These are phyloP conservation scores for Apiotrichum siamense DNA, from an alignment of 1,284 basidiomycete species.

Conservation along the genomic window DNA sequence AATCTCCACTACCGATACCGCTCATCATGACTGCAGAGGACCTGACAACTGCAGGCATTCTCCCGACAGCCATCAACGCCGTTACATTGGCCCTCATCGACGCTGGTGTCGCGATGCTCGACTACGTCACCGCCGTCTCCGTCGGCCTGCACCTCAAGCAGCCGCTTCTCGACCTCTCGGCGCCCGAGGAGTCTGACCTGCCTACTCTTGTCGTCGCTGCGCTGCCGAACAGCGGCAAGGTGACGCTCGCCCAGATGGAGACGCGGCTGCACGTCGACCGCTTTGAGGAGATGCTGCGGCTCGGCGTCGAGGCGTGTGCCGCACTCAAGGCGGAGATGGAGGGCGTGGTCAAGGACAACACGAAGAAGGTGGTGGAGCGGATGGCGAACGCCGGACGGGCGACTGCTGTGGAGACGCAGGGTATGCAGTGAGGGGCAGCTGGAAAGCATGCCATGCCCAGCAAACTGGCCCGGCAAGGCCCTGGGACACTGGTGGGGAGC, in stretches of 20 bases:
- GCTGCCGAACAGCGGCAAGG: conserved; percentile 72
- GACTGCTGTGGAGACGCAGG: conserved; percentile 1
- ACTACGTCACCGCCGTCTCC: conserved; percentile 82
- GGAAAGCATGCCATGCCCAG: background rate
- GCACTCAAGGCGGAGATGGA: conserved; percentile 84
- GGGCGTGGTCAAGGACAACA: conserved; percentile 61
- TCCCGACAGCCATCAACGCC: conserved; percentile 92
- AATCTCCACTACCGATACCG: too few species aligned
- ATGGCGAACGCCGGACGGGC: conserved; percentile 20
- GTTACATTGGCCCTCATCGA: conserved; percentile 85
- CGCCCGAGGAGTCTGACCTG: conserved; percentile 82
- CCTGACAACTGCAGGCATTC: conserved; percentile 59
- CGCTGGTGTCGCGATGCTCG: conserved; percentile 82
- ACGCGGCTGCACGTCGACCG: conserved; percentile 88
- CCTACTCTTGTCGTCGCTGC: conserved; percentile 82
- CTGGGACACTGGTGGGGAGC: too few species aligned
- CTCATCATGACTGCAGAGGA: too few species aligned
- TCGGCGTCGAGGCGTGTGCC: conserved; percentile 70
- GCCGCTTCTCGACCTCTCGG: conserved; percentile 77
- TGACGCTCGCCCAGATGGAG: conserved; percentile 87
- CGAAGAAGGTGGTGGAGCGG: conserved; percentile 55
- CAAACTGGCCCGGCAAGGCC: too few species aligned
- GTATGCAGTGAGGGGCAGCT: background rate
- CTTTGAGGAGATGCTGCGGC: conserved; percentile 78
- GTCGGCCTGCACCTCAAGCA: conserved; percentile 64